Evolutionary conservation across 148 eudicot species (phyloP).

Genomic region (Rhododendron molle): DNA sequence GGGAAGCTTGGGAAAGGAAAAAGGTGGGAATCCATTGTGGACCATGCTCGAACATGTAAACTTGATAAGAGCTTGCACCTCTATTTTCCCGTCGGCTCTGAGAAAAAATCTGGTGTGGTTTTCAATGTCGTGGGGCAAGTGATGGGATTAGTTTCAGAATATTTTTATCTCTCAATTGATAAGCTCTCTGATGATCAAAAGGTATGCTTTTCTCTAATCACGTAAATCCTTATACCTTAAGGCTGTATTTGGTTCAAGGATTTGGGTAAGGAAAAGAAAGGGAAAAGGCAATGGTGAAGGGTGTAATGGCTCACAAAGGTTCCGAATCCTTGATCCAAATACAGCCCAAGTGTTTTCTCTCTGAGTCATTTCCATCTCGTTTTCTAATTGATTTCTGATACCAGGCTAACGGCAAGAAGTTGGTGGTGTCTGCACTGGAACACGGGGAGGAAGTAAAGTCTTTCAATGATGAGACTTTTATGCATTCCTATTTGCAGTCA

Average conservation of each 20-base stretch:
- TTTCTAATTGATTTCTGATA: neutral
- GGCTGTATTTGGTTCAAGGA: neutral
- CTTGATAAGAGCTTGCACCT: conserved; percentile 45
- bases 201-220: conserved; percentile 35
- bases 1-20: conserved; percentile 55
- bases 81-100: conserved; percentile 40
- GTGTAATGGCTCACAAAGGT: neutral
- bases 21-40: conserved; percentile 53
- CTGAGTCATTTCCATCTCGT: neutral
- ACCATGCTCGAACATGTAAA: conserved; percentile 61
- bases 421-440: conserved; percentile 53
- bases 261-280: neutral
- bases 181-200: conserved; percentile 59
- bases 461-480: conserved; percentile 46
- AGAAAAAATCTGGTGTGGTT: conserved; percentile 50
- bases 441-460: conserved; percentile 51
- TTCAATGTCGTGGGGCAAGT: conserved; percentile 67
- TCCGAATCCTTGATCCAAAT: neutral
- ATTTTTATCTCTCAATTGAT: conserved; percentile 39
- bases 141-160: conserved; percentile 47
- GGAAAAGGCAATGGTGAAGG: neutral
- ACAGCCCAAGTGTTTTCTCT: neutral
- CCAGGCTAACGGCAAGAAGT: conserved; percentile 53
- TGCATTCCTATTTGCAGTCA: conserved; percentile 21
- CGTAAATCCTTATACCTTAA: neutral